Evolutionary conservation across 352 stramenopile species (phyloP), one percentile per base, ranked within the genome.

Genomic region (Halophytophthora polymorphica): DNA sequence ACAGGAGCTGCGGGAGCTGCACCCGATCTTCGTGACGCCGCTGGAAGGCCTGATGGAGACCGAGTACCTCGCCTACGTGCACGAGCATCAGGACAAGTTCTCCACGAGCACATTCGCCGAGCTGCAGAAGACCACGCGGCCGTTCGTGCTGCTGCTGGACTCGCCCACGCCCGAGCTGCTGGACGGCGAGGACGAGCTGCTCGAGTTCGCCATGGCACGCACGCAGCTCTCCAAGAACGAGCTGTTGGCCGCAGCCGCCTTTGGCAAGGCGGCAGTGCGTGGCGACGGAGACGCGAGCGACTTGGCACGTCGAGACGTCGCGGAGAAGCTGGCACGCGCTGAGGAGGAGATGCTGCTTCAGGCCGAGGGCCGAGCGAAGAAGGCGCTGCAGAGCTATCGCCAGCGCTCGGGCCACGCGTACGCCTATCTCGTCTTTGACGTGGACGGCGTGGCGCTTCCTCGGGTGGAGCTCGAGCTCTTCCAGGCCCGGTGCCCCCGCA

Each of bases 401-500:
- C 68, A 82, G 17, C 61, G 73, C 19, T 73, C 77, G 2, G 77
- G 71, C 28, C 79, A 82, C 35, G 47, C 67, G n/a, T 85, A 72
- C 38, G 79, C 66, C 29, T 88, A 71, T 47, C 45, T 90, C 19
- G 64, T 83, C 7, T 85, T 90, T 55, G 69, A 71, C 2, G 53
- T 90, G 6, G 77, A 88, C 53, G 70, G 77, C 13, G 53, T 76
- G n/a, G 68, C 73, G 2, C 46, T 88, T 5, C 79, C 79, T 3
- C 61, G 69, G 5, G 71, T 93, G 17, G 73, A 90, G 31, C 65
- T 93, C 13, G 83, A 93, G 55, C 50, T 93, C 13, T 90, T 78
- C 34, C 51, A 79, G 4, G 56, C 56, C 33, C 47, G 83, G 2
- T 93, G 80, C 21, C 78, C 83, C 7, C 66, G 68, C 35, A 90